Conservation (phyloP, 2,329 filamentous ascomycete species). For the Fusarium staphyleae region DNA sequence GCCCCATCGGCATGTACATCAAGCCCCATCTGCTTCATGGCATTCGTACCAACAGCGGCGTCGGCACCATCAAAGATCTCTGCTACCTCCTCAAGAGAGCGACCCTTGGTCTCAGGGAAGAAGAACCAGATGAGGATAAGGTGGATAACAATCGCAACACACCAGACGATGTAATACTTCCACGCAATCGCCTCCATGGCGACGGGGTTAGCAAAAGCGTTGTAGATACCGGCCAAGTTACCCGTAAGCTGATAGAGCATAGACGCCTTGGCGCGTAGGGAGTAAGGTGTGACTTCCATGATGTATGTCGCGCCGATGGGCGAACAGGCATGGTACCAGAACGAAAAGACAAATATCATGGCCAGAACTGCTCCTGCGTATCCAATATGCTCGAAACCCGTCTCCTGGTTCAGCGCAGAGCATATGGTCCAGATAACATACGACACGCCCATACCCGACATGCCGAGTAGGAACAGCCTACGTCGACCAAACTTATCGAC, state of each 20-base stretch:
- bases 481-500: constrained; percentile 52
- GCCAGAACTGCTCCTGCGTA: constrained; percentile 56
- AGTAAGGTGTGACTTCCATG: constrained; percentile 52
- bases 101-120: constrained; percentile 37
- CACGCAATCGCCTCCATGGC: constrained; percentile 50
- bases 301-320: constrained; percentile 54
- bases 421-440: constrained; percentile 52
- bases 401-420: constrained; percentile 46
- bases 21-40: constrained; percentile 29
- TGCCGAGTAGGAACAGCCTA: constrained; percentile 48
- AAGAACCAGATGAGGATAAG: constrained; percentile 41
- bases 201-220: constrained; percentile 54
- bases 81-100: constrained; percentile 35
- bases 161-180: constrained; percentile 56
- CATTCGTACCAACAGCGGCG: constrained; percentile 26
- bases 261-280: constrained; percentile 41
- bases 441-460: constrained; percentile 46
- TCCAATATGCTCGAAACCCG: constrained; percentile 32
- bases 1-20: constrained; percentile 11
- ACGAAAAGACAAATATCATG: constrained; percentile 39
- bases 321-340: constrained; percentile 46
- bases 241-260: constrained; percentile 43
- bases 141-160: constrained; percentile 41
- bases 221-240: constrained; percentile 44
- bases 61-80: constrained; percentile 38